Evolutionary conservation across 2,329 filamentous ascomycete genomes (phyloP).

Genomic region (Fusarium camptoceras): DNA sequence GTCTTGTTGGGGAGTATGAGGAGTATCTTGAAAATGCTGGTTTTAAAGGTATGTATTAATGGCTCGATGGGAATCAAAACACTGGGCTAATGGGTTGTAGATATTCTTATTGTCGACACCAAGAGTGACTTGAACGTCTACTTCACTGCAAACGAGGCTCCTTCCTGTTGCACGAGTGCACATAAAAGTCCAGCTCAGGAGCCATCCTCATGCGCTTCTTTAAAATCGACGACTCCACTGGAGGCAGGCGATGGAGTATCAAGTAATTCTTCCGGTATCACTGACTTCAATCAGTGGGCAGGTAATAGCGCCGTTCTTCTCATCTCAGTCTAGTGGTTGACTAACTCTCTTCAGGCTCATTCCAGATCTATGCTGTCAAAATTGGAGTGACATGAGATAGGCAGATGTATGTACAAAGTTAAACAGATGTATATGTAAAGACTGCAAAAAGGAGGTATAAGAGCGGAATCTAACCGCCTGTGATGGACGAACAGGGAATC

Average conservation of each 20-base stretch:
- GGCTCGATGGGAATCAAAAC: no score
- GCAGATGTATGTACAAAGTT: no score
- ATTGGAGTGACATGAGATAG: accelerated
- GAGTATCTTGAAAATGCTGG: conserved; percentile 62
- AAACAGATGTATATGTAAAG: no score
- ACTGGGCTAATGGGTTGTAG: not conserved
- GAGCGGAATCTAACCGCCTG: not conserved
- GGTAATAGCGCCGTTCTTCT: no score
- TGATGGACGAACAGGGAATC: conserved; percentile 29
- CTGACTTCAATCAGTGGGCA: not conserved
- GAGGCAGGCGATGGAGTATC: accelerated
- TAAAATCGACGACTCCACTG: accelerated
- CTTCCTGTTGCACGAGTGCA: not conserved
- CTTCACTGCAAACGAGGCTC: not conserved
- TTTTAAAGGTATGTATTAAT: conserved; percentile 63
- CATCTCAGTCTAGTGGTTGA: no score
- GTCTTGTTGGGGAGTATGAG: conserved; percentile 63
- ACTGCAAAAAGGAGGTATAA: not conserved
- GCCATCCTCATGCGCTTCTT: not conserved
- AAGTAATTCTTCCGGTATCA: accelerated
- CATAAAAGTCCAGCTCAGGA: accelerated
- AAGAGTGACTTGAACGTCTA: conserved; percentile 3
- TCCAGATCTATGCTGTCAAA: not conserved
- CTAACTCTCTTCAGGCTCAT: not conserved
- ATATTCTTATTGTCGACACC: not conserved